Conservation (phyloP, 345 rosid species). For the Balakata baccata region DNA sequence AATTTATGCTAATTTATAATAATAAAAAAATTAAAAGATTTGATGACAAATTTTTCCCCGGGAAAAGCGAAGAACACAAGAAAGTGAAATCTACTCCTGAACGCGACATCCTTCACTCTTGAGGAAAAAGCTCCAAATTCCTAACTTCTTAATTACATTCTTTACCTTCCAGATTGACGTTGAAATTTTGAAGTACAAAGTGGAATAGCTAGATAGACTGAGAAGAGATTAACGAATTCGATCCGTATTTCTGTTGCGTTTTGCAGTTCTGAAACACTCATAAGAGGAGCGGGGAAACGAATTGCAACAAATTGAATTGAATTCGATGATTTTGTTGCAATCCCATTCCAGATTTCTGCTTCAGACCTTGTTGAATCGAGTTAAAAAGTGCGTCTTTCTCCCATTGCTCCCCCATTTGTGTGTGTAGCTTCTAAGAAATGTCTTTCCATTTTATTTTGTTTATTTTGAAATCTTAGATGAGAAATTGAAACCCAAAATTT, state of each 20-base stretch:
- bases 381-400: slow-evolving; percentile 52
- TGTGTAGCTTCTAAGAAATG: not conserved
- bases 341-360: slow-evolving; percentile 93
- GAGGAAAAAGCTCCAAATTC: no score
- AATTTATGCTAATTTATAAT: no score
- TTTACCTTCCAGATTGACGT: no score
- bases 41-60: no score
- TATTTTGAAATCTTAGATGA: slow-evolving; percentile 4
- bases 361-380: slow-evolving; percentile 69
- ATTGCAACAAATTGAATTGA: slow-evolving; percentile 14
- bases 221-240: not conserved
- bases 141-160: no score
- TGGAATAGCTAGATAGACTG: no score
- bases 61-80: no score
- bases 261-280: not conserved
- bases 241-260: not conserved
- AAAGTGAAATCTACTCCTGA: no score
- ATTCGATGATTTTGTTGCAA: slow-evolving; percentile 78
- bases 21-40: no score
- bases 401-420: not conserved
- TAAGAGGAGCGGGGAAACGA: not conserved
- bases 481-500: not conserved
- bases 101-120: no score
- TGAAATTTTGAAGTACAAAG: no score
- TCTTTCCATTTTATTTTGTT: not conserved